A percentile compares a stretch with the other conserved stretches of the same genome.
Evolutionary conservation across 805 yeast species (phyloP).

Genomic region (Saturnispora quitensis): DNA sequence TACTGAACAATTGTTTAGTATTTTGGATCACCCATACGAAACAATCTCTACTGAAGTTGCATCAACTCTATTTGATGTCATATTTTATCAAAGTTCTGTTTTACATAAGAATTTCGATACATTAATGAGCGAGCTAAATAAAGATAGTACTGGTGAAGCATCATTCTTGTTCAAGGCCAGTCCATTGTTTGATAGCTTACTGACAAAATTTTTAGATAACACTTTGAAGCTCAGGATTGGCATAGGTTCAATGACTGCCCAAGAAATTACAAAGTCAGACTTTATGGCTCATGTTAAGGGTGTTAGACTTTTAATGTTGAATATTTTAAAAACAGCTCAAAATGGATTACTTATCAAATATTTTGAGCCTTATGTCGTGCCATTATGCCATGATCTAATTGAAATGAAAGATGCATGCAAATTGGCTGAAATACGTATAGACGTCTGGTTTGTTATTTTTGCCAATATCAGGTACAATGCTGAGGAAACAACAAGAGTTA

Average conservation of each 20-base stretch:
- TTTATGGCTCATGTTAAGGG: conserved; percentile 63
- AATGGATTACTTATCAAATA: conserved; percentile 46
- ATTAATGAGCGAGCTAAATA: conserved; percentile 21
- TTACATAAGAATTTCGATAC: conserved; percentile 28
- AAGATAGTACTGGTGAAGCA: conserved; percentile 19
- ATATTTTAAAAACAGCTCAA: conserved; percentile 43
- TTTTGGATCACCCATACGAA: conserved; percentile 59
- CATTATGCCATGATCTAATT: conserved; percentile 57
- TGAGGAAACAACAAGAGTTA: conserved; percentile 32
- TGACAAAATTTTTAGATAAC: conserved; percentile 36
- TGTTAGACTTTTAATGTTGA: conserved; percentile 48
- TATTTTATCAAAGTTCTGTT: conserved; percentile 21
- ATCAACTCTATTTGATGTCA: conserved; percentile 37
- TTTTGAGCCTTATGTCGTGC: conserved; percentile 46
- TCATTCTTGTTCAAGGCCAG: conserved; percentile 5
- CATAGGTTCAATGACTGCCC: conserved; percentile 34
- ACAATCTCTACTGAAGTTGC: conserved; percentile 66
- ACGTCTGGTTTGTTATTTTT: conserved; percentile 35
- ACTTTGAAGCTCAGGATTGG: conserved; percentile 31
- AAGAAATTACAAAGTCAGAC: conserved; percentile 47
- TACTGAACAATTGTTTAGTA: conserved; percentile 35
- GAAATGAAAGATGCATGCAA: conserved; percentile 75
- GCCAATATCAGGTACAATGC: conserved; percentile 40
- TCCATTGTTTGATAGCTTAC: conserved; percentile 22
- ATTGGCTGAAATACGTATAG: conserved; percentile 50